Evolutionary conservation across 257 asterid species (phyloP).

Genomic region (Capsicum pubescens): DNA sequence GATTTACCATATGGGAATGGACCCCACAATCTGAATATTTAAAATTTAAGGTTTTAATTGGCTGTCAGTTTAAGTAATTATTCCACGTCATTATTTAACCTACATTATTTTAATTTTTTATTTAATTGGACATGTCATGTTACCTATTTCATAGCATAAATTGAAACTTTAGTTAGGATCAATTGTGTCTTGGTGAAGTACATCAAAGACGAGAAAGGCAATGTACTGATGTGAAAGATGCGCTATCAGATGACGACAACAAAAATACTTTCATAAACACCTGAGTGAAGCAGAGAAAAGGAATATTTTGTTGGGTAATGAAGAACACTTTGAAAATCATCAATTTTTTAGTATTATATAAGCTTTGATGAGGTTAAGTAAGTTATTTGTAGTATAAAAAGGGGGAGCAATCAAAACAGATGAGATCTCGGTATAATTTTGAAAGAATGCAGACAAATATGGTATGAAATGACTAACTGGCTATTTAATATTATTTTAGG

Average conservation of each 20-base stretch:
- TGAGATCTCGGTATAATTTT: not conserved
- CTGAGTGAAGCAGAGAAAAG: not conserved
- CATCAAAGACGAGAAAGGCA: not conserved
- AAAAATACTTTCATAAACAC: not conserved
- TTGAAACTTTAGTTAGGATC: not conserved
- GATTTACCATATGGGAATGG: too few species aligned
- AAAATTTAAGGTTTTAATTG: not conserved
- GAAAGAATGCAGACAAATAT: too few species aligned
- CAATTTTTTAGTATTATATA: too few species aligned
- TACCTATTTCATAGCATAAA: not conserved
- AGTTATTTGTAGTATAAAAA: not conserved
- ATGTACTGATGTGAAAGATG: not conserved
- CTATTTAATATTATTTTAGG: too few species aligned
- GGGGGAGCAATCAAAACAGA: fast-evolving
- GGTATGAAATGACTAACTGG: too few species aligned
- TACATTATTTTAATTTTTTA: not conserved
- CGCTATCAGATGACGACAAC: not conserved
- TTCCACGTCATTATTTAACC: not conserved
- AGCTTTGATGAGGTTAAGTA: not conserved
- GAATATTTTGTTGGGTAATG: too few species aligned
- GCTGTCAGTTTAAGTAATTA: too few species aligned
- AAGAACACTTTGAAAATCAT: too few species aligned
- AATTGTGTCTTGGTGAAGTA: not conserved
- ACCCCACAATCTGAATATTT: not conserved
- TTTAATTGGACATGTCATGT: not conserved